A percentile compares a stretch with the other conserved stretches of the same genome.
phyloP scores from a whole-genome alignment of 352 stramenopile genomes.

The Globisporangium radiosum region DNA sequence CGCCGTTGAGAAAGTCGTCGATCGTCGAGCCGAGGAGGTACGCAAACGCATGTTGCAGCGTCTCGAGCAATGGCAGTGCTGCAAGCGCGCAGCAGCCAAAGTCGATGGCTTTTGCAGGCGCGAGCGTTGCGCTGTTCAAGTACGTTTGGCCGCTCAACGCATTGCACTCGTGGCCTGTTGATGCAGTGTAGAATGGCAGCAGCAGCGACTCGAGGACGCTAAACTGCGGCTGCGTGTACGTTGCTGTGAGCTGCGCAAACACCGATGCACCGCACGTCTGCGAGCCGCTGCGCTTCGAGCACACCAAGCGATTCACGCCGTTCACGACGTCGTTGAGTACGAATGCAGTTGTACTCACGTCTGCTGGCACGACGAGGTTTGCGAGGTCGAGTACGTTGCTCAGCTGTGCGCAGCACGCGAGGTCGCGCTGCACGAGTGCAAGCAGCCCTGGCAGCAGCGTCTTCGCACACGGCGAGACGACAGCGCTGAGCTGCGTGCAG shows the following conservation, averaged over 20 bases:
- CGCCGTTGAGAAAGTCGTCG: slow-evolving; percentile 42
- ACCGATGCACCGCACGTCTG: slow-evolving; percentile 38
- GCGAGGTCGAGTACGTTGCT: slow-evolving; percentile 34
- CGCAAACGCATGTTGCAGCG: slow-evolving; percentile 30
- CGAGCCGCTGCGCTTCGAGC: slow-evolving; percentile 23
- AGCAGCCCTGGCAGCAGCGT: slow-evolving; percentile 38
- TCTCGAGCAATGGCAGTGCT: slow-evolving; percentile 38
- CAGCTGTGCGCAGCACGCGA: slow-evolving; percentile 42
- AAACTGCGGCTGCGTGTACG: slow-evolving; percentile 30
- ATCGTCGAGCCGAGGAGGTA: slow-evolving; percentile 47
- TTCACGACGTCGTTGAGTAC: slow-evolving; percentile 35
- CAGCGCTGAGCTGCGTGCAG: slow-evolving; percentile 43
- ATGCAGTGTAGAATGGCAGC: slow-evolving; percentile 25
- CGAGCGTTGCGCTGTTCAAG: slow-evolving; percentile 6
- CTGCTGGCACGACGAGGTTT: slow-evolving; percentile 42
- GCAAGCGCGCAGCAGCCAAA: slow-evolving; percentile 10
- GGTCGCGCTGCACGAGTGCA: slow-evolving; percentile 30
- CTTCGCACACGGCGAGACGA: slow-evolving; percentile 37
- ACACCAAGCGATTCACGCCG: slow-evolving; percentile 47
- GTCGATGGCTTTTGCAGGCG: slow-evolving; percentile 2
- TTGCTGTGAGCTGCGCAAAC: slow-evolving; percentile 25
- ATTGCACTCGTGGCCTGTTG: slow-evolving; percentile 14
- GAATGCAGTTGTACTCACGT: slow-evolving; percentile 36
- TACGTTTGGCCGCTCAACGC: slow-evolving; percentile 5
- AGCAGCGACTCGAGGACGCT: slow-evolving; percentile 18